These are phyloP conservation scores for Aureobasidium sp. DNA, from an alignment of 2,329 filamentous ascomycete species.

Conservation along the genomic window DNA sequence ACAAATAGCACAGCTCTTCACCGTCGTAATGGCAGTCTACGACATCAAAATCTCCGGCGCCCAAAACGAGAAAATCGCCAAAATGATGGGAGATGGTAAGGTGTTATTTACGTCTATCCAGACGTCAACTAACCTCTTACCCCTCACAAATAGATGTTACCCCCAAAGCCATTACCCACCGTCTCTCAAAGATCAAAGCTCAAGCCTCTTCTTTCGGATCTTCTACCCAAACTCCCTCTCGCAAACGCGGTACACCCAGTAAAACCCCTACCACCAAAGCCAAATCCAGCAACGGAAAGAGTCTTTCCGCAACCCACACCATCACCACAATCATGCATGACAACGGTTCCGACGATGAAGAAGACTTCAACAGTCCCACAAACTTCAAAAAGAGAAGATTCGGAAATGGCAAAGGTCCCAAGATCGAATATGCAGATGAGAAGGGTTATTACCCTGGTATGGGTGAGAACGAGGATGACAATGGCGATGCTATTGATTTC, in stretches of 20 bases:
- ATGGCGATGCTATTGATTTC: background rate
- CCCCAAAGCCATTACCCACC: constrained; percentile 28
- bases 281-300: background rate
- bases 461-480: background rate
- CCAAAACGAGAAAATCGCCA: constrained; percentile 23
- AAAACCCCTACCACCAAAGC: background rate
- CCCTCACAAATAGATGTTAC: constrained; percentile 23
- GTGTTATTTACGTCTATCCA: too few relatives aligned
- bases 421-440: background rate
- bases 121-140: background rate
- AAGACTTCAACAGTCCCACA: background rate
- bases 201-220: background rate
- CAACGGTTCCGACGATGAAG: constrained; percentile 6
- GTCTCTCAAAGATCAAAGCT: constrained; percentile 22
- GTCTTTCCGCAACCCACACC: background rate
- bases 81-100: constrained; percentile 25
- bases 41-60: constrained; percentile 24
- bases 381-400: background rate
- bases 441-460: background rate
- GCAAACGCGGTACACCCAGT: background rate
- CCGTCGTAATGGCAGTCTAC: constrained; percentile 24
- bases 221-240: background rate
- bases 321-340: background rate
- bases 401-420: background rate
- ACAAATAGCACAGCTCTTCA: constrained; percentile 18